These are phyloP conservation scores for Malus orientalis DNA, from an alignment of 306 rosid genomes.

Conservation along the genomic window DNA sequence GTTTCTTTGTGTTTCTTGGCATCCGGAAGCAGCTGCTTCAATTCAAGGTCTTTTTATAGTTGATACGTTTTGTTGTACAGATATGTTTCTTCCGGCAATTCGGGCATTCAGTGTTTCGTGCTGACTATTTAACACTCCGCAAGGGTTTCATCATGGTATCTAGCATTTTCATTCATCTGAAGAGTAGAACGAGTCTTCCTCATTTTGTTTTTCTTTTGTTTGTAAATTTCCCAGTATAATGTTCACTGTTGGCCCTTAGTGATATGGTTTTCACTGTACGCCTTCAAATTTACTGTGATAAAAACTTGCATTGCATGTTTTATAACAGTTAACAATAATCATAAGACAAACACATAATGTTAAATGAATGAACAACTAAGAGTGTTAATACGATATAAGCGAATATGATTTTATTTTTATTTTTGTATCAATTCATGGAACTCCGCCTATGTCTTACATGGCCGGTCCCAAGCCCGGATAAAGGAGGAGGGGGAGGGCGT, in stretches of 20 bases:
- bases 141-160: conserved; percentile 89
- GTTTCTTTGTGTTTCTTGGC: not conserved
- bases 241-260: not conserved
- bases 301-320: not conserved
- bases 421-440: not conserved
- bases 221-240: not conserved
- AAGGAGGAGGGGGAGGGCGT: too few species aligned
- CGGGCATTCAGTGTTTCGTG: conserved; percentile 74
- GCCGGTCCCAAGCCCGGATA: too few species aligned
- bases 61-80: conserved; percentile 28
- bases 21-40: not conserved
- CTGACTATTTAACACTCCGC: conserved; percentile 86
- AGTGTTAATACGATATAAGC: not conserved
- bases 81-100: conserved; percentile 92
- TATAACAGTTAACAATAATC: not conserved
- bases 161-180: not conserved
- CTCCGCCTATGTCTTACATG: too few species aligned
- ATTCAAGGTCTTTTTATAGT: not conserved
- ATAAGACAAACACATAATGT: not conserved
- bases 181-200: not conserved
- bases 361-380: not conserved
- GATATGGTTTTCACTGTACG: not conserved
- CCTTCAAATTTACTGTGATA: not conserved
- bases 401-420: not conserved
- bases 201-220: not conserved